phyloP scores from a whole-genome alignment of 768 basidiomycete genomes.

The Lyophyllum atratum region DNA sequence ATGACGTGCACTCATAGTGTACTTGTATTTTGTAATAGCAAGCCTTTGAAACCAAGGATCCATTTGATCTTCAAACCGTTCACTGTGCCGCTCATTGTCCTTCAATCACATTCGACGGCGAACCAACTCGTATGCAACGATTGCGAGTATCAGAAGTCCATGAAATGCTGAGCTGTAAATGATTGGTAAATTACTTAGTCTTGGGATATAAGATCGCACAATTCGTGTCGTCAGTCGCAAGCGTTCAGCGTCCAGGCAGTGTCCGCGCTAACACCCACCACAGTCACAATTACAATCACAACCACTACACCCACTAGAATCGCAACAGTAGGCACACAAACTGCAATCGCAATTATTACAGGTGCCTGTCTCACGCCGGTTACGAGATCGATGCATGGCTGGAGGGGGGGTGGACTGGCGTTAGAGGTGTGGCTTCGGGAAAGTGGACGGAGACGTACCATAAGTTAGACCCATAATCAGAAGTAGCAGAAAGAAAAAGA shows the following conservation, averaged over 20 bases:
- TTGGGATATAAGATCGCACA: too few relatives aligned
- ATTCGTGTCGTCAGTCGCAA: too few relatives aligned
- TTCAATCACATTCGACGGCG: too few relatives aligned
- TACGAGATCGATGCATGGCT: background rate
- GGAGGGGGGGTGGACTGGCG: too few relatives aligned
- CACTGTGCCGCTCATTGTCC: too few relatives aligned
- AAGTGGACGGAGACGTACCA: background rate
- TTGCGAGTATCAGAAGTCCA: too few relatives aligned
- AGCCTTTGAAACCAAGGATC: background rate
- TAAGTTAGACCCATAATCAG: background rate
- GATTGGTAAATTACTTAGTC: too few relatives aligned
- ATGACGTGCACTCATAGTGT: background rate
- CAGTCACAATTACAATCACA: conserved; percentile 1
- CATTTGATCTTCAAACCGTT: background rate
- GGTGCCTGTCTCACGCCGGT: background rate
- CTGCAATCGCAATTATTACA: background rate
- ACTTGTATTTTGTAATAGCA: background rate
- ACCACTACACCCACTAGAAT: background rate
- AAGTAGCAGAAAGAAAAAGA: background rate
- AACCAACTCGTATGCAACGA: too few relatives aligned
- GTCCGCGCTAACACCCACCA: background rate
- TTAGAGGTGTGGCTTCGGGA: background rate
- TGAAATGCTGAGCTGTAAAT: too few relatives aligned
- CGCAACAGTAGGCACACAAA: background rate
- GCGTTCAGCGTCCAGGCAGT: background rate